phyloP scores from a whole-genome alignment of 2,329 filamentous ascomycete species.

The Scorias spongiosa region DNA sequence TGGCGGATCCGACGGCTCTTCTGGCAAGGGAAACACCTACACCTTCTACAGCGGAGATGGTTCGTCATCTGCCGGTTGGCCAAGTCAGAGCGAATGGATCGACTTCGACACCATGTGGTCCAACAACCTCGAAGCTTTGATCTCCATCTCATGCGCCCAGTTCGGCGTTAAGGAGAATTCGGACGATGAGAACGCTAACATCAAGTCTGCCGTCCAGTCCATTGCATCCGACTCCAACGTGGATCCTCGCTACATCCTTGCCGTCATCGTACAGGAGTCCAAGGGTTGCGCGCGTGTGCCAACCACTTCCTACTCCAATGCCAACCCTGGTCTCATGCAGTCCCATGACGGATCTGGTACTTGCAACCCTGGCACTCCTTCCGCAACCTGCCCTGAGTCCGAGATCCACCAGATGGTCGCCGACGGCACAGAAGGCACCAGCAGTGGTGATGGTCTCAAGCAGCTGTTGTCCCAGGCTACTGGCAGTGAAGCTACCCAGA shows the following conservation, averaged over 20 bases:
- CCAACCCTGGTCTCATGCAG: constrained; percentile 35
- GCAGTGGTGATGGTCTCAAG: constrained; percentile 27
- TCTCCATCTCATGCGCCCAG: constrained; percentile 24
- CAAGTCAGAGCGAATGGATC: constrained; percentile 10
- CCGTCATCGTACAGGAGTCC: constrained; percentile 32
- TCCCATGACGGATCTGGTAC: constrained; percentile 24
- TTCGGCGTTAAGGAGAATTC: constrained; percentile 23
- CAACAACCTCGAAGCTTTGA: constrained; percentile 19
- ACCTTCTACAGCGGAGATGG: constrained; percentile 12
- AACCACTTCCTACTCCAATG: constrained; percentile 26
- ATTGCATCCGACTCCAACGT: constrained; percentile 20
- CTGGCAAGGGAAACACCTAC: constrained; percentile 8
- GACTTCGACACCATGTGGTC: constrained; percentile 17
- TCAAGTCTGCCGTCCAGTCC: constrained; percentile 24
- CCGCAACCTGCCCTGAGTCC: constrained; percentile 25
- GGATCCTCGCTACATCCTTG: constrained; percentile 28
- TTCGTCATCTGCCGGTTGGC: constrained; percentile 11
- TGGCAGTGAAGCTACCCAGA: constrained; percentile 18
- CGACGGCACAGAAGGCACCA: constrained; percentile 30
- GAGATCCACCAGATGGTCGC: constrained; percentile 26
- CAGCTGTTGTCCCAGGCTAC: constrained; percentile 22
- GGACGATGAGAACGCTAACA: constrained; percentile 22
- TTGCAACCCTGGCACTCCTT: constrained; percentile 21
- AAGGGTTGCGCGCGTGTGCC: constrained; percentile 32
- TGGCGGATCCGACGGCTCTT: constrained; percentile 6